Base-by-base conservation (phyloP, 768 basidiomycete species). In the Pulveroboletus frians region DNA sequence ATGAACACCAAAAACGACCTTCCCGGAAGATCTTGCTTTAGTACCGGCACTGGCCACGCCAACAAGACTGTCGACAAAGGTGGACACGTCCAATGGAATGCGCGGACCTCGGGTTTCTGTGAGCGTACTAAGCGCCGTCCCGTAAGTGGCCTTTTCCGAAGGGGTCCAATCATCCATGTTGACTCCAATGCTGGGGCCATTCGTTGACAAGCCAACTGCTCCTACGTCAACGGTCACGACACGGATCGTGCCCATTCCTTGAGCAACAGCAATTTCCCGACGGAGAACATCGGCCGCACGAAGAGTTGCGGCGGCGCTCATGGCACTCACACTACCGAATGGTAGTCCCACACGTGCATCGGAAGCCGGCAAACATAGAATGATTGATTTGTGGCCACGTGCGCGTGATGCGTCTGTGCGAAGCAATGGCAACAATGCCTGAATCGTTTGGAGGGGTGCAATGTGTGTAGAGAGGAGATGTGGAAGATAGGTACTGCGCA, bases 151-250 rank as follows among this genome's bases (percentile, higher is more conserved):
- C 59, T 80, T 84, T 65, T 90, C 88, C 6, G 84, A 81, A 8
- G 80, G 74, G 7, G 79, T 88, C 88, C 88, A 91, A 36, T 75
- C 74, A 50, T 81, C 78, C 76, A 82, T 86, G 3, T 78, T 69
- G 60, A 72, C 71, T 29, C 73, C 62, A 35, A 69, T 73, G 38
- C 67, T 64, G 5, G 70, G 63, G 15, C 65, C 56, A 18, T 59
- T 27, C 32, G 46, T 47, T 32, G 46, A 37, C 47, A 50, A 39
- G 30, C 60, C 59, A 39, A 88, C 73, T 5, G 73, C 63, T 21
- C 90, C 90, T 31, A 92, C 85, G 61, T 92, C 88, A 4, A 85
- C 77, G 9, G 81, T 74, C 53, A 88, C 79, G 15, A 91, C 75
- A 54, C 78, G 61, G 49, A 55, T 55, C 13, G 45, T 43, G 5